Evolutionary conservation across 257 asterid genomes (phyloP), one percentile per base, ranked within the genome.

Genomic region (Przewalskia tangutica): DNA sequence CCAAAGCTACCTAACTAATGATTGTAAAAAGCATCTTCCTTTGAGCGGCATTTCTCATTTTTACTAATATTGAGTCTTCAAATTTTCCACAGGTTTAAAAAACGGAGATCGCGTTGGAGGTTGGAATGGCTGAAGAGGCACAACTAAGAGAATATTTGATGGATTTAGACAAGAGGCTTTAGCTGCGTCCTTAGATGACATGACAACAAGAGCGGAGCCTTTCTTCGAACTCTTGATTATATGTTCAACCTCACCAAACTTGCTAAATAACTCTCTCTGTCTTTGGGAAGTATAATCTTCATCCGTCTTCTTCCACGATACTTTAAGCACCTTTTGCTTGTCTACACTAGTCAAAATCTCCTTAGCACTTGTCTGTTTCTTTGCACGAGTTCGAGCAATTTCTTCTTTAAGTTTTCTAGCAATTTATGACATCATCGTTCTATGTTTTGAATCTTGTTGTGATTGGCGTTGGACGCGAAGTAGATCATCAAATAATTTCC

Each of bases 251-350:
- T 27, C 32, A 27, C 98, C 98, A 84, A 93, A 93, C 79, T 87
- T 70, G 66, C 80, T 88, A 71, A 95, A 95, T 59, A 95, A 80
- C 68, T 91, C 97, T 55, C 81, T 83, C 60, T 93, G 89, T 67
- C 89, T 87, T 77, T 86, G 89, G 2, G 93, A 90, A 8, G 92
- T 88, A 80, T 95, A 93, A 79, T 85, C 97, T 79, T 77, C 89
- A 14, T 94, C 97, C 8, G 40, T 58, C 89, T 89, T 93, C 86
- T 93, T 97, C 98, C 98, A 95, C 0, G 97, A 89, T 59, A 95
- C 97, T 85, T 92, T 95, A 63, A 95, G 95, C 59, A 91, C 84
- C 87, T 91, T 95, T 66, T 85, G 92, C 85, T 89, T 93, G 58
- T 93, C 97, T 82, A 88, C 68, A 36, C 73, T 87, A 32, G 32